These are phyloP conservation scores for Erucastrum elatum DNA, from an alignment of 345 rosid species.

Conservation along the genomic window DNA sequence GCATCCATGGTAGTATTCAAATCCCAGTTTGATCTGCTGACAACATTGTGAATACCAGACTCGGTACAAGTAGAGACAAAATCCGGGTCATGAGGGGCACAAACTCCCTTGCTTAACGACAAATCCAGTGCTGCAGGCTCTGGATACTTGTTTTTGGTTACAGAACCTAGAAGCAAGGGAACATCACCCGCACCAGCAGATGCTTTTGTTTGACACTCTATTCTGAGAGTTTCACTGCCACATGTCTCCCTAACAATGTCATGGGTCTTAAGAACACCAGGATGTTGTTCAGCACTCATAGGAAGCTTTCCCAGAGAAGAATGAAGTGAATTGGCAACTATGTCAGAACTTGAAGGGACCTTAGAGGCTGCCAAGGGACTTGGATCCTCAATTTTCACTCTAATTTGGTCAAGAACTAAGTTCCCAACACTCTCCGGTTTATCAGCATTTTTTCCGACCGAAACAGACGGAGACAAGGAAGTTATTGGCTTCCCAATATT, in stretches of 20 bases:
- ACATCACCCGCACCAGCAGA: conserved; percentile 35
- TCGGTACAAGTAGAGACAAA: conserved; percentile 26
- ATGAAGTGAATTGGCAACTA: conserved; percentile 4
- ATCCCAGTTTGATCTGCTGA: conserved; percentile 79
- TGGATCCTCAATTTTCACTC: conserved; percentile 45
- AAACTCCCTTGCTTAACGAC: conserved; percentile 51
- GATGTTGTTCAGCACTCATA: background rate
- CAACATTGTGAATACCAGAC: conserved; percentile 22
- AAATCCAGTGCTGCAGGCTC: conserved; percentile 50
- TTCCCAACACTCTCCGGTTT: background rate
- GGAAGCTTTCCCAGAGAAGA: conserved; percentile 24
- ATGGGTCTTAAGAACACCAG: conserved; percentile 24
- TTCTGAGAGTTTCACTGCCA: conserved; percentile 33
- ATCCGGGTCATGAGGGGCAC: conserved; percentile 27
- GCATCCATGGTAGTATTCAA: conserved; percentile 86
- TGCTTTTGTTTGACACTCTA: conserved; percentile 29
- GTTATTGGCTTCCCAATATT: background rate
- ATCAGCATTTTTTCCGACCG: background rate
- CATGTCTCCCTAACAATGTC: conserved; percentile 28
- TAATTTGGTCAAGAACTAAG: background rate
- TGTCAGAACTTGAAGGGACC: conserved; percentile 29
- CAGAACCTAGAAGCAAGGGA: conserved; percentile 41
- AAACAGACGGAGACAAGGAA: background rate
- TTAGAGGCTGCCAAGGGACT: conserved; percentile 35
- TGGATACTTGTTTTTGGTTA: conserved; percentile 31